Evolutionary conservation across 1,284 basidiomycete genomes (phyloP).

Genomic region (Polyporus tsugae): DNA sequence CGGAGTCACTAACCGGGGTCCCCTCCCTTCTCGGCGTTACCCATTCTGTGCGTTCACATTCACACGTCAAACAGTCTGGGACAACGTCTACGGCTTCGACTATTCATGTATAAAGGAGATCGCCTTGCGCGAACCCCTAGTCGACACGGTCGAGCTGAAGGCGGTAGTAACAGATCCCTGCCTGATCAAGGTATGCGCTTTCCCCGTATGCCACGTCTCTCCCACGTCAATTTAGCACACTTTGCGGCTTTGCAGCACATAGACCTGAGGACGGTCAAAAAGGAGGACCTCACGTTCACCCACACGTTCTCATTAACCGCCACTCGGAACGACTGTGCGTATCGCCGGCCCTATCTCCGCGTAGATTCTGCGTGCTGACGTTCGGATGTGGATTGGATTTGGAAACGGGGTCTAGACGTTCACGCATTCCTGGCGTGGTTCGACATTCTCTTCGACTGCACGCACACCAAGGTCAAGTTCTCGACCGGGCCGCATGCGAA

Average conservation of each 20-base stretch:
- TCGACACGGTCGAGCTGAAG: slow-evolving; percentile 97
- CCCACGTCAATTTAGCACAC: not conserved
- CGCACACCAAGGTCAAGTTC: slow-evolving; percentile 96
- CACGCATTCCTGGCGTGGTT: slow-evolving; percentile 99
- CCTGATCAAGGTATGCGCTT: slow-evolving; percentile 73
- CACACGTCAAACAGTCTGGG: slow-evolving; percentile 82
- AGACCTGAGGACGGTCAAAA: slow-evolving; percentile 91
- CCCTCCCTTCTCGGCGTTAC: not conserved
- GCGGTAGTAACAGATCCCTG: slow-evolving; percentile 92
- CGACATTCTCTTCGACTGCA: slow-evolving; percentile 95
- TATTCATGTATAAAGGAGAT: slow-evolving; percentile 99
- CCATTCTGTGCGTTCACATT: not conserved
- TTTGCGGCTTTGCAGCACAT: slow-evolving; percentile 68
- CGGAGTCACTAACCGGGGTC: not conserved
- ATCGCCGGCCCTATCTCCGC: slow-evolving; percentile 10
- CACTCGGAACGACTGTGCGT: slow-evolving; percentile 92
- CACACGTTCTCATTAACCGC: slow-evolving; percentile 84
- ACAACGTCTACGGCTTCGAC: slow-evolving; percentile 99
- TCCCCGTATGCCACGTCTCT: not conserved
- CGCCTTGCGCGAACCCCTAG: slow-evolving; percentile 94
- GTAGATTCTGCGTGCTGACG: slow-evolving; percentile 15
- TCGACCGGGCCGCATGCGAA: slow-evolving; percentile 96
- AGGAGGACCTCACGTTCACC: slow-evolving; percentile 93
- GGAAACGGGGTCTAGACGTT: slow-evolving; percentile 63
- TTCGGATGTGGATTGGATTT: not conserved